phyloP scores from a whole-genome alignment of 2,329 filamentous ascomycete species.

The Phyllosticta capitalensis region DNA sequence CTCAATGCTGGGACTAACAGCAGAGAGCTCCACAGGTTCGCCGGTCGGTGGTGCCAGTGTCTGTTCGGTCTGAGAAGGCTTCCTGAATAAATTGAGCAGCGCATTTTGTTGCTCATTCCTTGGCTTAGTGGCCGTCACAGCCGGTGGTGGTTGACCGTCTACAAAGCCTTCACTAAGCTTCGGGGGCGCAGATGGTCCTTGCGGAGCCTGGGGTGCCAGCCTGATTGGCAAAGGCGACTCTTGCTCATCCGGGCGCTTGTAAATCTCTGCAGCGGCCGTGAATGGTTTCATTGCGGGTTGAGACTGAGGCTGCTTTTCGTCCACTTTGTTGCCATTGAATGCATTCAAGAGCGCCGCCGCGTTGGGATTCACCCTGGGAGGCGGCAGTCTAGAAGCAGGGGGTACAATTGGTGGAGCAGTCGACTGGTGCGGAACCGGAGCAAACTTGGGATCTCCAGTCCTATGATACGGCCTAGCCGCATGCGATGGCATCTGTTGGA shows the following conservation, averaged over 20 bases:
- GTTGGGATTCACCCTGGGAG: constrained; percentile 49
- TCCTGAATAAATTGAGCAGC: constrained; percentile 37
- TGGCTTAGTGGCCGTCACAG: constrained; percentile 19
- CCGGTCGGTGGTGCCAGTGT: constrained; percentile 13
- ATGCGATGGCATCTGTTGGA: constrained; percentile 14
- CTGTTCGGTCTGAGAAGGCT: neutral
- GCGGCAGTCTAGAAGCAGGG: constrained; percentile 47
- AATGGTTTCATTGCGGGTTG: constrained; percentile 10
- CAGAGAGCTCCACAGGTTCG: constrained; percentile 39
- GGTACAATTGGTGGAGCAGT: constrained; percentile 37
- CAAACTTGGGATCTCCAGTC: constrained; percentile 33
- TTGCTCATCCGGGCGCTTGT: constrained; percentile 2
- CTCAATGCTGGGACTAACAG: constrained; percentile 24
- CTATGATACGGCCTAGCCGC: constrained; percentile 36
- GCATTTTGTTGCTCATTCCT: constrained; percentile 35
- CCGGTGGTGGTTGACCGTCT: constrained; percentile 4
- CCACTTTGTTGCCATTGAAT: constrained; percentile 36
- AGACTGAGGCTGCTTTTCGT: constrained; percentile 15
- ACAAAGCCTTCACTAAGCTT: neutral
- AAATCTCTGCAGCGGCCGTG: constrained; percentile 10
- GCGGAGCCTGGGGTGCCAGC: constrained; percentile 9
- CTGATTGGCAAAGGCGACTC: neutral
- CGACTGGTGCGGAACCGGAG: constrained; percentile 27
- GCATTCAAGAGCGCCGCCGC: constrained; percentile 48
- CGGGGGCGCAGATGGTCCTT: neutral